A percentile compares a stretch with the other conserved stretches of the same genome.
These are phyloP conservation scores for Begonia loranthoides DNA, from an alignment of 306 rosid species.

Conservation along the genomic window DNA sequence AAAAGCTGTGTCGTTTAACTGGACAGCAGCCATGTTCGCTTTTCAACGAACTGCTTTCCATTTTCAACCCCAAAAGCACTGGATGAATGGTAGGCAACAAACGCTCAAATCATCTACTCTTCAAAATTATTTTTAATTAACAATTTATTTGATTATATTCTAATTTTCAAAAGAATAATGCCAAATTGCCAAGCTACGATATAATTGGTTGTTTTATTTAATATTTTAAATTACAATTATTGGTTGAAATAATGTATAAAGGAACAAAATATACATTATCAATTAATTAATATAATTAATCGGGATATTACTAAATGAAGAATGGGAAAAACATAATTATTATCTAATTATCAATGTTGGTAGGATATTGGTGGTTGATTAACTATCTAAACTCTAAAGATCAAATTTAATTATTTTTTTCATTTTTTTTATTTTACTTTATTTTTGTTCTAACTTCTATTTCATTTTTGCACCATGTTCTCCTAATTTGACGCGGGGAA, in stretches of 20 bases:
- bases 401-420: too few relatives aligned
- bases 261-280: not conserved
- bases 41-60: constrained; percentile 85
- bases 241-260: not conserved
- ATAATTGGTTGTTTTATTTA: not conserved
- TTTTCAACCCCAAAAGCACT: constrained; percentile 57
- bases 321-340: too few relatives aligned
- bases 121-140: not conserved
- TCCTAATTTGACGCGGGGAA: too few relatives aligned
- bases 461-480: too few relatives aligned
- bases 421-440: too few relatives aligned
- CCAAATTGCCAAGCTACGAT: not conserved
- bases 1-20: constrained; percentile 22
- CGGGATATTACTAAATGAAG: too few relatives aligned
- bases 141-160: constrained; percentile 6
- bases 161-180: constrained; percentile 4
- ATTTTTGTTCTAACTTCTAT: too few relatives aligned
- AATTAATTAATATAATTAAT: too few relatives aligned
- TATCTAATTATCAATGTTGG: too few relatives aligned
- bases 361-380: too few relatives aligned
- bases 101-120: not conserved
- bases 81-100: constrained; percentile 71
- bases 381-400: too few relatives aligned
- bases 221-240: not conserved
- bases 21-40: constrained; percentile 80